Percentiles rank a stretch among this genome's conserved stretches.
Conservation (phyloP, 2,329 filamentous ascomycete genomes). For the Claviceps fusiformis region DNA sequence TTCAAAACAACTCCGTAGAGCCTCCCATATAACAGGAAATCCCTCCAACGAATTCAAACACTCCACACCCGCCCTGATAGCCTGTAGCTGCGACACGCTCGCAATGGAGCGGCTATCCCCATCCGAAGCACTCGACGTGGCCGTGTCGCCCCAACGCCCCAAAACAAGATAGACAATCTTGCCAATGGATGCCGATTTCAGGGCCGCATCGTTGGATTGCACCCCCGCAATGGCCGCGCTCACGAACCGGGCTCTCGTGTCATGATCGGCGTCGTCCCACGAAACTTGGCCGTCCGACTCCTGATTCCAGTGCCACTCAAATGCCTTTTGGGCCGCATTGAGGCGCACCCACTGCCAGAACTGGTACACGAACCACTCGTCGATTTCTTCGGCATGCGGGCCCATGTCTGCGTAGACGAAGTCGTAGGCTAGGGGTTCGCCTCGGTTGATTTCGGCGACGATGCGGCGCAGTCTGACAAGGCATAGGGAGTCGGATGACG, state of each 20-base stretch:
- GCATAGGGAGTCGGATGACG: constrained; percentile 55
- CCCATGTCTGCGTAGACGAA: constrained; percentile 68
- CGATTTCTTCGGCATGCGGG: constrained; percentile 71
- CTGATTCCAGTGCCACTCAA: constrained; percentile 61
- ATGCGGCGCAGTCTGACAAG: constrained; percentile 60
- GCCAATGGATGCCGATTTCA: constrained; percentile 40
- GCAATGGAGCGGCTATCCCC: constrained; percentile 35
- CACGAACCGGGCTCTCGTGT: constrained; percentile 44
- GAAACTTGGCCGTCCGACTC: constrained; percentile 26
- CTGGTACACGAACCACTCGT: constrained; percentile 95
- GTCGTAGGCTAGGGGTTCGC: constrained; percentile 65
- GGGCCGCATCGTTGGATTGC: constrained; percentile 31
- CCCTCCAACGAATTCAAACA: constrained; percentile 38
- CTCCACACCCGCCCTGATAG: constrained; percentile 41
- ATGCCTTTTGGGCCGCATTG: constrained; percentile 59
- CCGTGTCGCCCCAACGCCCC: constrained; percentile 58
- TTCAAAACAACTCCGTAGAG: constrained; percentile 35
- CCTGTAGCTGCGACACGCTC: constrained; percentile 41
- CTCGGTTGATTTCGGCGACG: constrained; percentile 58
- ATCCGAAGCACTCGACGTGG: constrained; percentile 32
- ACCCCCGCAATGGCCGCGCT: constrained; percentile 32
- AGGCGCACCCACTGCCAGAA: constrained; percentile 74
- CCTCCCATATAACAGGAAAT: constrained; percentile 36
- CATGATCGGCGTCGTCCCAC: constrained; percentile 54
- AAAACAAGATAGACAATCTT: constrained; percentile 49